Evolutionary conservation across 2,329 filamentous ascomycete species (phyloP).

Genomic region (Myrmaecium sp.): DNA sequence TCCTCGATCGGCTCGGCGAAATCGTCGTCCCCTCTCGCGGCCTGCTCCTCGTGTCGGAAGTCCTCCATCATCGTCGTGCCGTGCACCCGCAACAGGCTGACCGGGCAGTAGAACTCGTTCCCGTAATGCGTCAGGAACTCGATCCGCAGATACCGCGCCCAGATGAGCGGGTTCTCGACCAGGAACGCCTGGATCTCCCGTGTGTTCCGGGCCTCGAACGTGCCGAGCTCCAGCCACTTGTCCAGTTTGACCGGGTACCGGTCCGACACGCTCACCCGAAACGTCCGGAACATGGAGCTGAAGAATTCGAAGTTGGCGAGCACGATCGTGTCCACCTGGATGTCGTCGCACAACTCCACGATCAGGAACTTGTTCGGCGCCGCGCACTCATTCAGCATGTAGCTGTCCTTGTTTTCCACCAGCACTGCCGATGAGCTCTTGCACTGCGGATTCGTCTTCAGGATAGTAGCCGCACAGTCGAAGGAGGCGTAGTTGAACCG

Average conservation of each 20-base stretch:
- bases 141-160: slow-evolving; percentile 81
- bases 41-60: slow-evolving; percentile 71
- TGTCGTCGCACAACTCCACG: slow-evolving; percentile 76
- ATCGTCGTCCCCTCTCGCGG: slow-evolving; percentile 37
- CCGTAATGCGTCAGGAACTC: slow-evolving; percentile 91
- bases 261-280: slow-evolving; percentile 84
- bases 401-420: slow-evolving; percentile 94
- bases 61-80: slow-evolving; percentile 91
- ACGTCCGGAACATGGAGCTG: slow-evolving; percentile 85
- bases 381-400: slow-evolving; percentile 88
- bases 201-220: slow-evolving; percentile 81
- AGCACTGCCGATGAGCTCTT: slow-evolving; percentile 80
- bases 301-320: slow-evolving; percentile 98
- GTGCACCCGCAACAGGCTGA: slow-evolving; percentile 81
- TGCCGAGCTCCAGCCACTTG: slow-evolving; percentile 78
- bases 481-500: slow-evolving; percentile 96
- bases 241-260: slow-evolving; percentile 84
- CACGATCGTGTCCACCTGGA: slow-evolving; percentile 86
- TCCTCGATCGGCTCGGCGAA: slow-evolving; percentile 43
- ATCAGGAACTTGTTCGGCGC: slow-evolving; percentile 84
- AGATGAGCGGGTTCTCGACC: slow-evolving; percentile 87
- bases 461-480: slow-evolving; percentile 81
- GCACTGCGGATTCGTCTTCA: slow-evolving; percentile 75
- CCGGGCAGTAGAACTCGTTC: slow-evolving; percentile 89
- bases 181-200: slow-evolving; percentile 89